Evolutionary conservation across 1,284 basidiomycete species (phyloP).

Genomic region (Ceratobasidium sp.): DNA sequence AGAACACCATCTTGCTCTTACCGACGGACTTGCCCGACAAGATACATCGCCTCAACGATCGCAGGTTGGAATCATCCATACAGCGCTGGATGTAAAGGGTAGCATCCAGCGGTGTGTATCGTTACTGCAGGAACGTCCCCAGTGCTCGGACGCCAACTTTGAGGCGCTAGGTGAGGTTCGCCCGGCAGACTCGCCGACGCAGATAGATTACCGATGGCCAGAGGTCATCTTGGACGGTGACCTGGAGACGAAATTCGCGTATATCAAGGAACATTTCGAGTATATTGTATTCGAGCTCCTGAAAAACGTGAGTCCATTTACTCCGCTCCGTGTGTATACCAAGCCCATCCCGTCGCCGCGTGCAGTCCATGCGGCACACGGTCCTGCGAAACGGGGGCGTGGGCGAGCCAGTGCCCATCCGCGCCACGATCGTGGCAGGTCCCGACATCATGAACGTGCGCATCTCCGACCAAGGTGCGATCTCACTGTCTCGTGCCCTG

Average conservation of each 20-base stretch:
- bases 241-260: slow-evolving; percentile 78
- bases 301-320: slow-evolving; percentile 74
- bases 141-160: slow-evolving; percentile 60
- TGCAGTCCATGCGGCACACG: slow-evolving; percentile 50
- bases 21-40: slow-evolving; percentile 66
- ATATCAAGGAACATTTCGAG: slow-evolving; percentile 89
- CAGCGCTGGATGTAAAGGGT: slow-evolving; percentile 75
- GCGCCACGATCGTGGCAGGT: slow-evolving; percentile 78
- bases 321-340: slow-evolving; percentile 48
- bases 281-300: slow-evolving; percentile 91
- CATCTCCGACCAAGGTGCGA: slow-evolving; percentile 84
- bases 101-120: slow-evolving; percentile 77
- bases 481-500: slow-evolving; percentile 12
- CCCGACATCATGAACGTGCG: slow-evolving; percentile 79
- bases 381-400: slow-evolving; percentile 45
- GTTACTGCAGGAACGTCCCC: slow-evolving; percentile 68
- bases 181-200: slow-evolving; percentile 45
- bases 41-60: slow-evolving; percentile 56
- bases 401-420: slow-evolving; percentile 66
- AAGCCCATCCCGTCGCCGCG: slow-evolving; percentile 46
- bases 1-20: slow-evolving; percentile 89
- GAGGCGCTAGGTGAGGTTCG: slow-evolving; percentile 54
- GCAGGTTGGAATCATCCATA: slow-evolving; percentile 90
- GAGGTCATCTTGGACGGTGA: slow-evolving; percentile 81
- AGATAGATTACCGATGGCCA: slow-evolving; percentile 62